A percentile compares a stretch with the other conserved stretches of the same genome.
Conservation (phyloP, 139 green algal species). For the Nannochloris sp. region DNA sequence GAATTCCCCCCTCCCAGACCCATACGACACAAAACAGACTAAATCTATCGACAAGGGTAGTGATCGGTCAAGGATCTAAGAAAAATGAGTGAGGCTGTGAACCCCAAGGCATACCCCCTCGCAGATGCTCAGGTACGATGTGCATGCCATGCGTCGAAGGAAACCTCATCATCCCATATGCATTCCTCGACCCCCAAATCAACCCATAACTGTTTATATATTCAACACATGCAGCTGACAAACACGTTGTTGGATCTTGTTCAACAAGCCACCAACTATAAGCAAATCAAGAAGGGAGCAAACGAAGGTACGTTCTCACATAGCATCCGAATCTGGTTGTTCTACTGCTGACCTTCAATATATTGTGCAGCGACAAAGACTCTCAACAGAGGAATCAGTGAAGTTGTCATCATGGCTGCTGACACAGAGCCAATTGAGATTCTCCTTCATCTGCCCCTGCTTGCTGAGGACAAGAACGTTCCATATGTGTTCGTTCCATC, state of each 20-base stretch:
- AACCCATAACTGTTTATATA: not conserved
- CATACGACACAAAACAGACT: not conserved
- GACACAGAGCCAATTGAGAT: conserved; percentile 99
- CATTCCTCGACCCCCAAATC: not conserved
- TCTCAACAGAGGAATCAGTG: conserved; percentile 88
- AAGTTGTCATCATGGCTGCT: conserved; percentile 97
- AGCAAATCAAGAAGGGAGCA: conserved; percentile 99
- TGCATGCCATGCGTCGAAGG: not conserved
- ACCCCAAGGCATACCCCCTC: conserved; percentile 98
- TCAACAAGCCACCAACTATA: conserved; percentile 97
- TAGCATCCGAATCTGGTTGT: not conserved
- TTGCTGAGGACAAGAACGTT: conserved; percentile 99
- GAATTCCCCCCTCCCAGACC: conserved; percentile 4
- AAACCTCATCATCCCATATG: not conserved
- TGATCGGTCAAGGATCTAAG: conserved; percentile 61
- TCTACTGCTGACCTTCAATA: not conserved
- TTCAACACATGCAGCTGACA: conserved; percentile 60
- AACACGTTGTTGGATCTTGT: conserved; percentile 99
- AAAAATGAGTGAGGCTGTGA: conserved; percentile 79
- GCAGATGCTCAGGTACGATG: conserved; percentile 57
- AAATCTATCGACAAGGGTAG: conserved; percentile 33
- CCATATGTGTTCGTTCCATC: conserved; percentile 98
- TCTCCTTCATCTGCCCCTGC: conserved; percentile 94
- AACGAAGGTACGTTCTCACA: conserved; percentile 76
- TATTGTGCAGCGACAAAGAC: conserved; percentile 77